phyloP scores from a whole-genome alignment of 2,329 filamentous ascomycete genomes.

The Ceratocystis albifundus region DNA sequence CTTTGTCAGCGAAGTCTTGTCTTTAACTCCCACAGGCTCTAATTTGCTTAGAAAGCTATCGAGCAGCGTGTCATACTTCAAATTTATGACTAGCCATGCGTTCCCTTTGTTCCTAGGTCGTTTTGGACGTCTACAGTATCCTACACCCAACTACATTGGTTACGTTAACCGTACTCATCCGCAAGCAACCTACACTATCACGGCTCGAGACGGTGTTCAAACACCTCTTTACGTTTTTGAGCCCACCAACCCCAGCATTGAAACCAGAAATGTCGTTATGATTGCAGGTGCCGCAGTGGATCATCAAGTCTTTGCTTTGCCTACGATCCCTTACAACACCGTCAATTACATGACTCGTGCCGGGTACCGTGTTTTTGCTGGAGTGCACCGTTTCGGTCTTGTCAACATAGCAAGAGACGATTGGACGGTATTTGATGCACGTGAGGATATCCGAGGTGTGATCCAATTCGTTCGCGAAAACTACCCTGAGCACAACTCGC shows the following conservation, averaged over 20 bases:
- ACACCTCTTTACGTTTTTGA: slow-evolving; percentile 48
- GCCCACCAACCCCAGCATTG: slow-evolving; percentile 33
- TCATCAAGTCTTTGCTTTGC: slow-evolving; percentile 50
- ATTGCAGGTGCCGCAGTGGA: slow-evolving; percentile 52
- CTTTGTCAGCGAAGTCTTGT: slow-evolving; percentile 45
- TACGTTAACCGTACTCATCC: slow-evolving; percentile 43
- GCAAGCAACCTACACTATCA: slow-evolving; percentile 35
- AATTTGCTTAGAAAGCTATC: slow-evolving; percentile 35
- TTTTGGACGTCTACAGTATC: slow-evolving; percentile 46
- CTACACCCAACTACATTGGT: slow-evolving; percentile 36
- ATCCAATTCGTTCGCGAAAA: slow-evolving; percentile 41
- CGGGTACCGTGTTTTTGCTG: slow-evolving; percentile 49
- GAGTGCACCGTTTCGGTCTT: slow-evolving; percentile 47
- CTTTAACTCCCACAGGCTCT: slow-evolving; percentile 41
- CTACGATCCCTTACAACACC: slow-evolving; percentile 51
- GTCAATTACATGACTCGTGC: slow-evolving; percentile 51
- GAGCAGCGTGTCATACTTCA: slow-evolving; percentile 40
- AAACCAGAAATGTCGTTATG: slow-evolving; percentile 44
- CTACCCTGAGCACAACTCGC: slow-evolving; percentile 27
- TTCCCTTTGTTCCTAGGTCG: slow-evolving; percentile 44
- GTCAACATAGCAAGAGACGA: slow-evolving; percentile 39
- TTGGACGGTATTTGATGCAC: slow-evolving; percentile 49
- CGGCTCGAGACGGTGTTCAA: slow-evolving; percentile 41
- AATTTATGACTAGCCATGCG: slow-evolving; percentile 43
- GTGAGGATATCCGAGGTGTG: slow-evolving; percentile 47